phyloP scores from a whole-genome alignment of 139 green algal species.

The Chlamydomonas asymmetrica region DNA sequence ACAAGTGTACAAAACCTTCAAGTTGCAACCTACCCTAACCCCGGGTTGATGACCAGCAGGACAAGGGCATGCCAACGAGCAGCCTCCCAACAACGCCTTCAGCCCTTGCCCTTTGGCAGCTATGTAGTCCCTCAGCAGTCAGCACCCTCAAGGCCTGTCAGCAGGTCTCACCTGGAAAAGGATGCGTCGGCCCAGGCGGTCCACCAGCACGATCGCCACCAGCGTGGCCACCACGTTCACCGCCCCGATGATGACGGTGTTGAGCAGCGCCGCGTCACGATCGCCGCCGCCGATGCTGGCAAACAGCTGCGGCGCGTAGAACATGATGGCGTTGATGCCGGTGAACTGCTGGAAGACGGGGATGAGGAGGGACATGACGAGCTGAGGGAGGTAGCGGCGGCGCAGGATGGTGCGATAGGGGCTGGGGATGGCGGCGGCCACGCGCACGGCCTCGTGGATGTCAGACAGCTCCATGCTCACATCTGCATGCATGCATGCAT shows the following conservation, averaged over 20 bases:
- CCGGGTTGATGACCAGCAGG: too few species aligned
- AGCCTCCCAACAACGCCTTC: too few species aligned
- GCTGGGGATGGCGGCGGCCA: constrained; percentile 17
- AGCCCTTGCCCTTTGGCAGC: too few species aligned
- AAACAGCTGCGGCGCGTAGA: constrained; percentile 47
- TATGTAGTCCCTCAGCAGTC: too few species aligned
- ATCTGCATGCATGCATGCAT: too few species aligned
- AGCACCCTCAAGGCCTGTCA: too few species aligned
- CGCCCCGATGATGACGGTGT: constrained; percentile 32
- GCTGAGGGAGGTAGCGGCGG: constrained; percentile 50
- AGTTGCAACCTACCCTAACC: too few species aligned
- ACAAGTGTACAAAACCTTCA: too few species aligned
- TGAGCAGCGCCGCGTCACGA: constrained; percentile 18
- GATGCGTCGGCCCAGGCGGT: background rate
- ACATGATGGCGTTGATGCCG: constrained; percentile 48
- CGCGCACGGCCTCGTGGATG: constrained; percentile 42
- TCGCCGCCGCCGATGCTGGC: too few species aligned
- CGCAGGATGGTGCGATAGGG: constrained; percentile 40
- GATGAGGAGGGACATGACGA: constrained; percentile 51
- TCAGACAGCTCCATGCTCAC: constrained; percentile 46
- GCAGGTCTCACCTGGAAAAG: too few species aligned
- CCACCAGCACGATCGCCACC: constrained; percentile 27
- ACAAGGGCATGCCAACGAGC: too few species aligned
- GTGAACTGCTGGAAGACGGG: constrained; percentile 71
- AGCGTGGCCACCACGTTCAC: constrained; percentile 40